Evolutionary conservation across 2,329 filamentous ascomycete genomes (phyloP).

Genomic region (Fusarium mexicanum): DNA sequence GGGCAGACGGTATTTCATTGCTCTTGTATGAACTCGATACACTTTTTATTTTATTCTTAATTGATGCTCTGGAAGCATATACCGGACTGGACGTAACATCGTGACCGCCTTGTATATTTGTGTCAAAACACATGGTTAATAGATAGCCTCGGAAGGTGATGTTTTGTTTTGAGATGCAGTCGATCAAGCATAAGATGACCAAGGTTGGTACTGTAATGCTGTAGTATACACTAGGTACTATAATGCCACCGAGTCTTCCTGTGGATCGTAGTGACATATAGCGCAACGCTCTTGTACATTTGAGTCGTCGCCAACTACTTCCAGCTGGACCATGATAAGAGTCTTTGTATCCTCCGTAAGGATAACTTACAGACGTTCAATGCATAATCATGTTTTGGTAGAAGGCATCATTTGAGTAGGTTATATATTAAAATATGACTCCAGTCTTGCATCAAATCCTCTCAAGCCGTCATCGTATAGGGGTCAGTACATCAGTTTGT

Average conservation of each 20-base stretch:
- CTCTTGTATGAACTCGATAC: conserved; percentile 22
- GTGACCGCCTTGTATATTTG: no score
- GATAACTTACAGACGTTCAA: not conserved
- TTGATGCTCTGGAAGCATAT: conserved; percentile 16
- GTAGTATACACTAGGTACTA: not conserved
- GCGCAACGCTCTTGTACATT: no score
- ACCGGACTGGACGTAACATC: not conserved
- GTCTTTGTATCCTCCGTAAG: not conserved
- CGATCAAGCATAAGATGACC: not conserved
- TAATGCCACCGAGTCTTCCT: no score
- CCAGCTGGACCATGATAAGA: not conserved
- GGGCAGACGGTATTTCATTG: conserved; percentile 31
- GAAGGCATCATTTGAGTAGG: rapidly evolving
- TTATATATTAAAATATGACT: rapidly evolving
- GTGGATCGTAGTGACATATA: not conserved
- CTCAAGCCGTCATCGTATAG: conserved; percentile 35
- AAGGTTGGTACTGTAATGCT: not conserved
- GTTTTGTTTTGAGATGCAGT: not conserved
- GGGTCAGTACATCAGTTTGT: conserved; percentile 39
- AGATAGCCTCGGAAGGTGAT: not conserved
- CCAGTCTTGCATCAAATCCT: not conserved
- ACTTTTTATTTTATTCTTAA: not conserved
- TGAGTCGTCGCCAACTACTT: no score
- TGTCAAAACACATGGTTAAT: no score
- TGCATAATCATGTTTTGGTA: not conserved